Evolutionary conservation across 2,329 filamentous ascomycete species (phyloP), one percentile per base, ranked within the genome.

Genomic region (Pezizomycotina sp.): DNA sequence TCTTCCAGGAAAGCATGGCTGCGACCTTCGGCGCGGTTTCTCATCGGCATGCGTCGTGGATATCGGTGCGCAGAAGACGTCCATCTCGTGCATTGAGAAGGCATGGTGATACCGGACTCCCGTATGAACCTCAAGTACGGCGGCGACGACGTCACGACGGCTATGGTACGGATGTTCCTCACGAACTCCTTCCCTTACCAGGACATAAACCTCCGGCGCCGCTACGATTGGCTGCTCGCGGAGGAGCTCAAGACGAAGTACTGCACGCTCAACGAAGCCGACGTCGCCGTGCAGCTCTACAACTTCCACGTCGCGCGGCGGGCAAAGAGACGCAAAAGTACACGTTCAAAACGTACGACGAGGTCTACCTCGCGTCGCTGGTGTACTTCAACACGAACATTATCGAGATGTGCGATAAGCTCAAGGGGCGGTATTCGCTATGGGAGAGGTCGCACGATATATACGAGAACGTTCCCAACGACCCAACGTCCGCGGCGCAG

Each of bases 141-240:
- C 32, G 89, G 89, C 1, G 74, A 69, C 51, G 89, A 98, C 56
- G 78, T 95, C 23, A 95, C 89, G 0, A 82, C 92, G 50, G 79
- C 81, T 0, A 93, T 98, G 52, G 68, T 92, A 55, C 92, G 89
- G 60, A 95, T 95, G 86, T 83, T 95, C 77, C 70, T 98, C 2
- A 83, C 78, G 58, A 84, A 93, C 56, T 78, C 89, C 51, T 93
- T 98, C 50, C 86, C 91, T 4, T 98, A 98, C 55, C 69, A 77
- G 30, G 84, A 93, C 13, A 91, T 98, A 60, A 92, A 98, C 54
- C 64, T 98, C 18, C 75, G 73, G 56, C 70, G 83, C 35, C 72
- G 89, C 30, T 91, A 93, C 52, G 89, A 98, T 55, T 93, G 86
- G 49, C 60, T 95, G 23, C 66, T 98, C 15, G 86, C 86, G 2